Conservation (phyloP, 2,329 filamentous ascomycete species). For the Torrubiellomyces zombiae region DNA sequence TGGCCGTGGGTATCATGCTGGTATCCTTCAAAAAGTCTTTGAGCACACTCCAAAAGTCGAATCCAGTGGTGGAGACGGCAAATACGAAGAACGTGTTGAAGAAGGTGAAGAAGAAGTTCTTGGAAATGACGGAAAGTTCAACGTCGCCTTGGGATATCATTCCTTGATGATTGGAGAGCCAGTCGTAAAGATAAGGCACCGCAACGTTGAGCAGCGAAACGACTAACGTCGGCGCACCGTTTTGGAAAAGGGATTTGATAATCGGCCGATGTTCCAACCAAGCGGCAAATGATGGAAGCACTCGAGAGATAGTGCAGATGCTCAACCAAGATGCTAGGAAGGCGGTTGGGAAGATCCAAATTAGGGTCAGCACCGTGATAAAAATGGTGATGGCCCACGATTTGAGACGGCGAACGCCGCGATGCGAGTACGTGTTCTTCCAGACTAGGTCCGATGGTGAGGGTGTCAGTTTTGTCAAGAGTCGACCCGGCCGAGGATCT, state of each 20-base stretch:
- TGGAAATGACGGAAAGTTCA: constrained; percentile 86
- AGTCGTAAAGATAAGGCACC: constrained; percentile 91
- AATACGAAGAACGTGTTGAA: constrained; percentile 98
- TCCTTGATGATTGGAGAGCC: constrained; percentile 76
- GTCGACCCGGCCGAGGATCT: constrained; percentile 71
- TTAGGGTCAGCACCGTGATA: constrained; percentile 66
- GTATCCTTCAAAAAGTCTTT: constrained; percentile 64
- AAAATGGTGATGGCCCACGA: constrained; percentile 73
- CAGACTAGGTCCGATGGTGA: constrained; percentile 88
- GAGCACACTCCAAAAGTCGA: constrained; percentile 56
- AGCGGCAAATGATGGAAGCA: constrained; percentile 54
- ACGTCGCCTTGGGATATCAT: constrained; percentile 92
- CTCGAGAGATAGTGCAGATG: constrained; percentile 59
- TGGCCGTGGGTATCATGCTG: constrained; percentile 54
- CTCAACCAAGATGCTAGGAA: constrained; percentile 66
- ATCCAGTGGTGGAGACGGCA: constrained; percentile 70
- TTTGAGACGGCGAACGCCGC: constrained; percentile 54
- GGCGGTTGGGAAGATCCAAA: constrained; percentile 76
- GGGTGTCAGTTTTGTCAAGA: constrained; percentile 74
- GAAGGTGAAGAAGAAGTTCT: constrained; percentile 99
- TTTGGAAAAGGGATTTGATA: constrained; percentile 63
- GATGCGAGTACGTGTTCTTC: constrained; percentile 76
- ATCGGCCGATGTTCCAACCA: constrained; percentile 52
- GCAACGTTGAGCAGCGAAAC: constrained; percentile 77
- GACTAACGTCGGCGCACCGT: constrained; percentile 69